A percentile compares a stretch with the other conserved stretches of the same genome.
Conservation (phyloP, 2,329 filamentous ascomycete species). For the Tolypocladium amazonense region DNA sequence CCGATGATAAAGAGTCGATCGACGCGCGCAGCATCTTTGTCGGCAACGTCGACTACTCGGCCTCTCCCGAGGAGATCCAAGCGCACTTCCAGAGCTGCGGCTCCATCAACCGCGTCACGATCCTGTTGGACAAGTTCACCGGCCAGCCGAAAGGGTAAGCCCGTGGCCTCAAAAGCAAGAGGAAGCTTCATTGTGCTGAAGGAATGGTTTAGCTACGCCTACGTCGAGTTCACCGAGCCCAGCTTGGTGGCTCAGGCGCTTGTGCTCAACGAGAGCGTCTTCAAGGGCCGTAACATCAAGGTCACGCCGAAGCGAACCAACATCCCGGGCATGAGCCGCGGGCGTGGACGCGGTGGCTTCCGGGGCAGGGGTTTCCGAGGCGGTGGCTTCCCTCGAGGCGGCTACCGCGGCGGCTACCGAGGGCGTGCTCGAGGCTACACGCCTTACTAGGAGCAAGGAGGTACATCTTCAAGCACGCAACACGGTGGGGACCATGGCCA, state of each 20-base stretch:
- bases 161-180: background rate
- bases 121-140: constrained; percentile 94
- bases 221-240: constrained; percentile 95
- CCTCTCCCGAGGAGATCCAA: constrained; percentile 91
- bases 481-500: constrained; percentile 8
- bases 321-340: constrained; percentile 84
- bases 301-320: constrained; percentile 93
- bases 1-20: constrained; percentile 91
- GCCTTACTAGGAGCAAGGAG: constrained; percentile 47
- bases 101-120: constrained; percentile 95
- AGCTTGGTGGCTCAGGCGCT: constrained; percentile 86
- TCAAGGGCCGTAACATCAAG: constrained; percentile 92
- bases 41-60: constrained; percentile 95
- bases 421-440: constrained; percentile 54
- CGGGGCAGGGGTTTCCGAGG: constrained; percentile 40
- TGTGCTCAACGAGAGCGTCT: constrained; percentile 91
- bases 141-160: constrained; percentile 94
- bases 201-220: constrained; percentile 64
- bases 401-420: constrained; percentile 58
- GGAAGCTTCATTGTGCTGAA: background rate
- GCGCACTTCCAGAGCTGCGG: constrained; percentile 96
- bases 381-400: constrained; percentile 45
- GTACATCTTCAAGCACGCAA: constrained; percentile 10
- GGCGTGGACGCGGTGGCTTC: constrained; percentile 51
- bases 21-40: constrained; percentile 96